Evolutionary conservation across 257 asterid species (phyloP).

Genomic region (Ehretia macrophylla): DNA sequence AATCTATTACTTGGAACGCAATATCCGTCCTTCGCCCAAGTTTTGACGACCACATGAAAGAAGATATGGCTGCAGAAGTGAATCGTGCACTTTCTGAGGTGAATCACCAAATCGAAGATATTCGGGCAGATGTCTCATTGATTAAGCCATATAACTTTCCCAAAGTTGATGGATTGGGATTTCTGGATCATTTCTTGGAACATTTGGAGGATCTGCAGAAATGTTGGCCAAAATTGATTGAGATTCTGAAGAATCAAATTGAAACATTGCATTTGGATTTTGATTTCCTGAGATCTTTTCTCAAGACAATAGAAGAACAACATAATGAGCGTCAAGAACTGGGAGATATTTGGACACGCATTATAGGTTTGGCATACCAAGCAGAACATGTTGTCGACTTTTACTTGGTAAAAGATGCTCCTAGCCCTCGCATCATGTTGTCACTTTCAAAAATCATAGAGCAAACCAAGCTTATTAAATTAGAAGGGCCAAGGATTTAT

Average conservation of each 20-base stretch:
- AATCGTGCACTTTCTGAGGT: background rate
- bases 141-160: background rate
- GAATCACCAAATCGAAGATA: background rate
- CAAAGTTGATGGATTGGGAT: conserved; percentile 1
- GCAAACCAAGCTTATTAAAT: too few relatives aligned
- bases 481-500: background rate
- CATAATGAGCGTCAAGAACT: background rate
- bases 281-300: background rate
- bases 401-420: background rate
- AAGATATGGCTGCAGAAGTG: background rate
- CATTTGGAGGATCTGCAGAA: background rate
- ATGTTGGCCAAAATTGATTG: background rate
- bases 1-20: background rate
- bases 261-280: background rate
- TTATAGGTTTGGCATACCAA: background rate
- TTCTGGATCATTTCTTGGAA: background rate
- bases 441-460: too few relatives aligned
- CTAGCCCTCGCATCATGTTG: too few relatives aligned
- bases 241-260: background rate
- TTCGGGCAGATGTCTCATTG: background rate
- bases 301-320: background rate
- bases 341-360: background rate
- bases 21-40: background rate
- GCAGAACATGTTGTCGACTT: background rate
- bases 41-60: background rate